Conservation (phyloP, 352 stramenopile species). For the Globisporangium canariense region DNA sequence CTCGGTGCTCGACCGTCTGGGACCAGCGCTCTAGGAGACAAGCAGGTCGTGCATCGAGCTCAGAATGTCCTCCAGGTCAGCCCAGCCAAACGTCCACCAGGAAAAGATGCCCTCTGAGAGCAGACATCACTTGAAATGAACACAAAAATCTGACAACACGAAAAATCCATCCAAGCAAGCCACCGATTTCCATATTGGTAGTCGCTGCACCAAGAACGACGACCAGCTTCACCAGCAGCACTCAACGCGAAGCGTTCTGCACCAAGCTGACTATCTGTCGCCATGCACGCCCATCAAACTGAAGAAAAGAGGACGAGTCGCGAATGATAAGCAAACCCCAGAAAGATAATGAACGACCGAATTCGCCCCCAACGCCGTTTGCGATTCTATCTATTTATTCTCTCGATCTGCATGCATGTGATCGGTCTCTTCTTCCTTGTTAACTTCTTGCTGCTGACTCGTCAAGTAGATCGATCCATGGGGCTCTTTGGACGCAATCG, state of each 20-base stretch:
- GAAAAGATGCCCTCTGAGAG: neutral
- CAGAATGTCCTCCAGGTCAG: neutral
- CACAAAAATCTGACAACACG: conserved; percentile 5
- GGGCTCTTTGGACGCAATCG: conserved; percentile 35
- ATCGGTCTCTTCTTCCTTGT: neutral
- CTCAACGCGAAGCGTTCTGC: neutral
- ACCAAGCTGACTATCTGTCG: neutral
- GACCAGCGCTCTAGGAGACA: conserved; percentile 48
- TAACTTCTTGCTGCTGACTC: neutral
- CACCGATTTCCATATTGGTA: neutral
- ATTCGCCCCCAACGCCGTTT: neutral
- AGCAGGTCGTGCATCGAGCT: neutral
- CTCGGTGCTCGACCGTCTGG: conserved; percentile 79
- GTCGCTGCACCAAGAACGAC: neutral
- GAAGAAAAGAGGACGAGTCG: conserved; percentile 3
- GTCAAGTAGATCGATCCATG: conserved; percentile 18
- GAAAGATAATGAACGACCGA: neutral
- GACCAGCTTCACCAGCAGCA: neutral
- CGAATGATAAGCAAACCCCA: neutral
- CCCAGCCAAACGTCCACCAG: neutral
- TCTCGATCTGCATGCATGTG: neutral
- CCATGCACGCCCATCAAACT: neutral
- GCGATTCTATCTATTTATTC: conserved; percentile 2
- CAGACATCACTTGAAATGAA: conserved; percentile 2
- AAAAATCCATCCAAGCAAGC: neutral